phyloP scores from a whole-genome alignment of 331 rosid genomes.

The Malus hybrid region DNA sequence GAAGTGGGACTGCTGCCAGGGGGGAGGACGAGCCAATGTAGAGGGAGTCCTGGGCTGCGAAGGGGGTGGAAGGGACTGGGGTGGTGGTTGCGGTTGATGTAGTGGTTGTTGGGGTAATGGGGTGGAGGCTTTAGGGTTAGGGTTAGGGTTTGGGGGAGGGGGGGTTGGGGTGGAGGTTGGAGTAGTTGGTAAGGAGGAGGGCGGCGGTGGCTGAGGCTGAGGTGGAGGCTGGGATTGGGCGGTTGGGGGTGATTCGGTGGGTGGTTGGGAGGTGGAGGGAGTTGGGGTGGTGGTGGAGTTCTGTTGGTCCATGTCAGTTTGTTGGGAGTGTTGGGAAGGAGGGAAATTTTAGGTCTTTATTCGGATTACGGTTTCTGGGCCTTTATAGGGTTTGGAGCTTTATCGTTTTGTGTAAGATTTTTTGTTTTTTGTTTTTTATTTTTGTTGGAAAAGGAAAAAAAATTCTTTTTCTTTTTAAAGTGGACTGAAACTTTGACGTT shows the following conservation, averaged over 20 bases:
- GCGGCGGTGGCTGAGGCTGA: background rate
- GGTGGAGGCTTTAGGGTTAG: constrained; percentile 29
- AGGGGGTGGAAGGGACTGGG: constrained; percentile 29
- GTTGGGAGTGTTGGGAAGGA: background rate
- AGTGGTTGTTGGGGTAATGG: constrained; percentile 9
- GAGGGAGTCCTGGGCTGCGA: constrained; percentile 43
- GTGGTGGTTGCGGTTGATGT: background rate
- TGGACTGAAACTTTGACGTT: background rate
- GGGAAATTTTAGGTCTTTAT: constrained; percentile 1
- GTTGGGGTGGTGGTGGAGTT: background rate
- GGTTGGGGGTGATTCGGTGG: background rate
- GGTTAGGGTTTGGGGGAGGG: constrained; percentile 2
- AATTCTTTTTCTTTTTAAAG: background rate
- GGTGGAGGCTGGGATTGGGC: constrained; percentile 5
- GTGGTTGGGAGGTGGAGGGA: constrained; percentile 12
- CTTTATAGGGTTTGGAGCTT: background rate
- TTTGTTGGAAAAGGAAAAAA: background rate
- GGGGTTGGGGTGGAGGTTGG: constrained; percentile 15
- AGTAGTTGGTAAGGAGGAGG: background rate
- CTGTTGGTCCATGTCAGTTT: constrained; percentile 17
- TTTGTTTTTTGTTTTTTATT: too few species aligned
- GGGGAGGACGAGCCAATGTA: constrained; percentile 35
- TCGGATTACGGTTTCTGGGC: background rate
- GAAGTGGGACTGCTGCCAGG: constrained; percentile 41
- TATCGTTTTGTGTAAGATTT: background rate